Conservation (phyloP, 2,329 filamentous ascomycete genomes). For the Ceratocystis lukuohia region DNA sequence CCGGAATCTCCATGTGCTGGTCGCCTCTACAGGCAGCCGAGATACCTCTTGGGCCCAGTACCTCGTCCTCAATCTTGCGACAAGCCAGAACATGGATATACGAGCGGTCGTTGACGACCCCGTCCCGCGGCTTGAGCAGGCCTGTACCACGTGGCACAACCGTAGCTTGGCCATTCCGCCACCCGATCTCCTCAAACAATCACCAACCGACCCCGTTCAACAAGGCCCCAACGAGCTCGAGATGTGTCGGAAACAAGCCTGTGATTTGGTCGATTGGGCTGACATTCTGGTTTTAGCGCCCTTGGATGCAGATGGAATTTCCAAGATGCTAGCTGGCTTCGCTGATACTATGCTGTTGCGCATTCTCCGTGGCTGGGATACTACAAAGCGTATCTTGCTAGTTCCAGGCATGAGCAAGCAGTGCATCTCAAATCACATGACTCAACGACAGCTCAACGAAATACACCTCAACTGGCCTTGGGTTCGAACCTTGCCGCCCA, state of each 20-base stretch:
- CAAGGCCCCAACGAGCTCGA: slow-evolving; percentile 19
- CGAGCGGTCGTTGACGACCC: slow-evolving; percentile 53
- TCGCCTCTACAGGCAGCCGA: slow-evolving; percentile 51
- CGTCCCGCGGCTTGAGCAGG: slow-evolving; percentile 48
- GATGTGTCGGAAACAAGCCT: slow-evolving; percentile 29
- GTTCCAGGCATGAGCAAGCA: slow-evolving; percentile 79
- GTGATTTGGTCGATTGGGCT: slow-evolving; percentile 71
- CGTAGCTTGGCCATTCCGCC: slow-evolving; percentile 33
- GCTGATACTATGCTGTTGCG: slow-evolving; percentile 70
- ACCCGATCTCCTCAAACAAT: slow-evolving; percentile 22
- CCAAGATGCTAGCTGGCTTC: slow-evolving; percentile 76
- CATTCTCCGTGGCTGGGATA: slow-evolving; percentile 73
- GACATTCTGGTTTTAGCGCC: slow-evolving; percentile 75
- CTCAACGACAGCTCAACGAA: slow-evolving; percentile 74
- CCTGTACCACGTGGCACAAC: slow-evolving; percentile 47
- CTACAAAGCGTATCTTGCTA: slow-evolving; percentile 69
- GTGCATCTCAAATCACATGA: slow-evolving; percentile 85
- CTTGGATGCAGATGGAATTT: slow-evolving; percentile 70
- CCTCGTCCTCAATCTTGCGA: slow-evolving; percentile 53
- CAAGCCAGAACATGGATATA: slow-evolving; percentile 47
- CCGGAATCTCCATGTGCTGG: slow-evolving; percentile 41
- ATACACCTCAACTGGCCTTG: slow-evolving; percentile 74
- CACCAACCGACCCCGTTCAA: neutral
- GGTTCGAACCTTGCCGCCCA: slow-evolving; percentile 67
- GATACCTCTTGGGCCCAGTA: slow-evolving; percentile 54